These are phyloP conservation scores for Millerago galiae DNA, from an alignment of 805 yeast genomes.

Conservation along the genomic window DNA sequence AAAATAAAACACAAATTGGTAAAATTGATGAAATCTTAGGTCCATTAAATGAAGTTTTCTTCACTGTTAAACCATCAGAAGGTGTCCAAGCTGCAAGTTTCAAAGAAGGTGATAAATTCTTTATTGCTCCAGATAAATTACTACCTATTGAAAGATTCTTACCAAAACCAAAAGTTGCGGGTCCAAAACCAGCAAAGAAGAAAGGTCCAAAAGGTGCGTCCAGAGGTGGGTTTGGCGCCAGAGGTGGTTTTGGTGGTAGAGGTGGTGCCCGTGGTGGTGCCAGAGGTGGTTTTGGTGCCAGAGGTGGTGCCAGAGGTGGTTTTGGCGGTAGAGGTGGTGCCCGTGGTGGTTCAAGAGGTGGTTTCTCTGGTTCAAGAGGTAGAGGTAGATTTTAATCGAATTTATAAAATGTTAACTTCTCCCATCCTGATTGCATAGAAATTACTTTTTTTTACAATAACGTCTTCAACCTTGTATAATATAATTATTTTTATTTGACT, in stretches of 20 bases:
- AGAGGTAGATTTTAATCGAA: constrained; percentile 23
- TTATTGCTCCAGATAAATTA: constrained; percentile 89
- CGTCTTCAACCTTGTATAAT: constrained; percentile 3
- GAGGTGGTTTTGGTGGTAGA: constrained; percentile 26
- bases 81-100: constrained; percentile 94
- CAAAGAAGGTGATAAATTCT: constrained; percentile 94
- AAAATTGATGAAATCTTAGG: constrained; percentile 98
- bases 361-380: constrained; percentile 28
- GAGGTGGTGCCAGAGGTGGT: constrained; percentile 31
- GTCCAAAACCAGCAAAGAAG: constrained; percentile 74
- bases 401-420: not conserved
- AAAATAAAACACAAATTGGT: constrained; percentile 93
- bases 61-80: constrained; percentile 92
- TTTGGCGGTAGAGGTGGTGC: constrained; percentile 27
- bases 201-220: constrained; percentile 36
- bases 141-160: constrained; percentile 94
- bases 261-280: constrained; percentile 23
- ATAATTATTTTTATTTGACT: constrained; percentile 2
- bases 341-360: constrained; percentile 30
- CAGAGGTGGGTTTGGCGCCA: constrained; percentile 27
- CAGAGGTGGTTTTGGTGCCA: constrained; percentile 25
- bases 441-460: not conserved
- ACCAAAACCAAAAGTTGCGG: constrained; percentile 89
- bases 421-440: constrained; percentile 2
- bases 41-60: constrained; percentile 95